phyloP scores from a whole-genome alignment of 2,329 filamentous ascomycete genomes.

The Aspergillus fumigatus region DNA sequence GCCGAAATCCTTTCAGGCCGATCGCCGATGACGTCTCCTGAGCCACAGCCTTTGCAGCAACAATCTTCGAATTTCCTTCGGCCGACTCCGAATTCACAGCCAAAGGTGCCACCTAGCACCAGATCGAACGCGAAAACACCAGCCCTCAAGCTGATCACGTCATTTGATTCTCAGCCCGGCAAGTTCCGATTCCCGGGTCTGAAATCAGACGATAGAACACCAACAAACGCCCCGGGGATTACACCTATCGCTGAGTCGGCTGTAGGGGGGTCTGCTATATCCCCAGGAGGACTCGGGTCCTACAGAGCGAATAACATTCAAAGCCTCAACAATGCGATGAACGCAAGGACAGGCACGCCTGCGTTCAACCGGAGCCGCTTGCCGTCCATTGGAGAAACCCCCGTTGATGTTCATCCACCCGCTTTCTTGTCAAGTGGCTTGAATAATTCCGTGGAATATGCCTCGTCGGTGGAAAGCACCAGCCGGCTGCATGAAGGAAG shows the following conservation, averaged over 20 bases:
- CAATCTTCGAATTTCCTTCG: constrained; percentile 14
- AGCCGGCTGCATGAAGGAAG: constrained; percentile 24
- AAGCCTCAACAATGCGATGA: constrained; percentile 65
- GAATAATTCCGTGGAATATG: constrained; percentile 43
- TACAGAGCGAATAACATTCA: constrained; percentile 56
- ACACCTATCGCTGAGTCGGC: constrained; percentile 85
- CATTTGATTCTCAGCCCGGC: constrained; percentile 57
- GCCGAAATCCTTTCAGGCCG: constrained; percentile 22
- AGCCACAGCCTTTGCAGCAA: constrained; percentile 51
- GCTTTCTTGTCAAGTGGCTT: constrained; percentile 38
- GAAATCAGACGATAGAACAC: constrained; percentile 59
- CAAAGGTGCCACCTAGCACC: constrained; percentile 49
- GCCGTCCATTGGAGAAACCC: constrained; percentile 71
- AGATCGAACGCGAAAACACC: constrained; percentile 69
- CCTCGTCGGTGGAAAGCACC: constrained; percentile 44
- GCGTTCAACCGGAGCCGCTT: constrained; percentile 62
- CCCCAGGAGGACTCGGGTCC: constrained; percentile 63
- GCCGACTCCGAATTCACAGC: constrained; percentile 15
- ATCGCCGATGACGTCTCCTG: constrained; percentile 45
- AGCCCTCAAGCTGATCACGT: constrained; percentile 84
- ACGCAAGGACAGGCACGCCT: constrained; percentile 59
- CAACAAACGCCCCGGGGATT: constrained; percentile 69
- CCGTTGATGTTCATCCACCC: constrained; percentile 47
- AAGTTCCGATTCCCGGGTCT: constrained; percentile 62
- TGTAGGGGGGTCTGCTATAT: constrained; percentile 54